phyloP scores from a whole-genome alignment of 2,329 filamentous ascomycete genomes.

The Xylariales sp. region DNA sequence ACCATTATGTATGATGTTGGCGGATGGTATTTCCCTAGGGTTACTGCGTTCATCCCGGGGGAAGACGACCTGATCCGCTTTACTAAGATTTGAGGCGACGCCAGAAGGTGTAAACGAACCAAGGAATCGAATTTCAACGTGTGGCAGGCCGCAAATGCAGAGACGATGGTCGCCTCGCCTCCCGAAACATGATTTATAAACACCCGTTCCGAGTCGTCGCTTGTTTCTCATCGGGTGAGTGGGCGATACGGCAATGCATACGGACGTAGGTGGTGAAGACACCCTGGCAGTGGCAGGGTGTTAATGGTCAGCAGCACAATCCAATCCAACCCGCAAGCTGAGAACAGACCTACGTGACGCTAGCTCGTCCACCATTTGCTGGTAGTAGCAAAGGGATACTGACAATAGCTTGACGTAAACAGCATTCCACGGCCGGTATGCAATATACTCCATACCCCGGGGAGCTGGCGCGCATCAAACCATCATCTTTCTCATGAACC shows the following conservation, averaged over 20 bases:
- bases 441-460: no score
- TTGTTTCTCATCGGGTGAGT: conserved; percentile 9
- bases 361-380: background rate
- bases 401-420: no score
- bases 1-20: no score
- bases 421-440: no score
- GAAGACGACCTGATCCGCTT: conserved; percentile 6
- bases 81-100: conserved; percentile 1
- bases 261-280: background rate
- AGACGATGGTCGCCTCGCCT: conserved; percentile 15
- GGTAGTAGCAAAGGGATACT: no score
- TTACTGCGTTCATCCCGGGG: background rate
- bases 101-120: conserved; percentile 8
- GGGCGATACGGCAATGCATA: background rate
- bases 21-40: background rate
- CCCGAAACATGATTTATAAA: conserved; percentile 19
- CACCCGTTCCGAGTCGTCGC: conserved; percentile 12
- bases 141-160: conserved; percentile 10
- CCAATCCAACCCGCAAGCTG: background rate
- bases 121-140: conserved; percentile 16
- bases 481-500: background rate
- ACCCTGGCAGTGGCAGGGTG: background rate
- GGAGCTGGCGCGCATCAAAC: no score
- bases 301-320: background rate
- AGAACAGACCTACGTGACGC: background rate